Conservation (phyloP, 2,329 filamentous ascomycete genomes). For the Thelonectria rubi region DNA sequence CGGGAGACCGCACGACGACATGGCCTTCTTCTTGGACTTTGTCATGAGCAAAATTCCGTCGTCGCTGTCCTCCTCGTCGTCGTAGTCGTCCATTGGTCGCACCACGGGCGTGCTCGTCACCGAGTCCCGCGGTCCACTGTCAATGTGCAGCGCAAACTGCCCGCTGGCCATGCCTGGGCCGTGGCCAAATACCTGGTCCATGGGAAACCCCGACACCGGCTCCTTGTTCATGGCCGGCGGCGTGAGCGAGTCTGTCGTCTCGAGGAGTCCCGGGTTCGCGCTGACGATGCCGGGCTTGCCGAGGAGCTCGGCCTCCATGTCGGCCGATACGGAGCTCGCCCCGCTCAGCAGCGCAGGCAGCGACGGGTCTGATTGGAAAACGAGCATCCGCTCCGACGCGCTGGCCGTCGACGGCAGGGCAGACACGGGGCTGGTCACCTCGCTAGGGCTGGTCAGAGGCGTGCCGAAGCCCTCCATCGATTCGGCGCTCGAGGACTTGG, state of each 20-base stretch:
- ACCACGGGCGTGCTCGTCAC: constrained; percentile 42
- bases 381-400: constrained; percentile 58
- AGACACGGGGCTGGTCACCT: constrained; percentile 59
- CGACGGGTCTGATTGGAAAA: constrained; percentile 71
- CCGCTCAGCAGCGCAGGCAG: constrained; percentile 70
- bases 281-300: constrained; percentile 58
- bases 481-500: constrained; percentile 61
- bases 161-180: constrained; percentile 46
- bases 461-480: constrained; percentile 60
- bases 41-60: constrained; percentile 65
- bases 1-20: constrained; percentile 26
- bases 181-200: constrained; percentile 52
- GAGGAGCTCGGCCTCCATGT: constrained; percentile 68
- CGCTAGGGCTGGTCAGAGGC: constrained; percentile 64
- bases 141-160: constrained; percentile 44
- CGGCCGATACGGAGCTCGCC: constrained; percentile 70
- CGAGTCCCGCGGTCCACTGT: constrained; percentile 31
- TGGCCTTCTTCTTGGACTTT: constrained; percentile 58
- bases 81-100: constrained; percentile 51
- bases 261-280: constrained; percentile 54
- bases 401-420: constrained; percentile 52
- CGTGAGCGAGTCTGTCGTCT: constrained; percentile 64
- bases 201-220: constrained; percentile 55
- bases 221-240: constrained; percentile 62
- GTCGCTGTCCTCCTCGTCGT: constrained; percentile 61